Conservation (phyloP, 2,329 filamentous ascomycete species). For the Sporothrix dimorphospora region DNA sequence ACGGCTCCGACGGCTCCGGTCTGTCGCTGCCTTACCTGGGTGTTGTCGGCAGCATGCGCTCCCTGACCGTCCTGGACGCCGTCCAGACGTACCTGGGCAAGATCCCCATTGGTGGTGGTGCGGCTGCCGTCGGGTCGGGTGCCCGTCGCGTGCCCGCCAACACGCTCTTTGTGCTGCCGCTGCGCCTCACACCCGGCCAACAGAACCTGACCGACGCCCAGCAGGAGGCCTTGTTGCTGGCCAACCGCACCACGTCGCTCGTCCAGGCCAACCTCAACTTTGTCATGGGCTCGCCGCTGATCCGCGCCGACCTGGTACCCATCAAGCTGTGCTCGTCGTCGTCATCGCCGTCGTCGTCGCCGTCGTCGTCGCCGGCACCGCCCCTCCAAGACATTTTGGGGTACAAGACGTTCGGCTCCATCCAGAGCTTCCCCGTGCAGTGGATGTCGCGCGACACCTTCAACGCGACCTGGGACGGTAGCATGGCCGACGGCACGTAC, state of each 20-base stretch:
- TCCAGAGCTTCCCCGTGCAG: conserved; percentile 47
- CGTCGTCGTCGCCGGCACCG: not conserved
- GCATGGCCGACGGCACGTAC: conserved; percentile 51
- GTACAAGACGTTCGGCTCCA: conserved; percentile 48
- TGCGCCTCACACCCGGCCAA: conserved; percentile 42
- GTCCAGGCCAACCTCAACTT: conserved; percentile 49
- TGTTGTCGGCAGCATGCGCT: conserved; percentile 36
- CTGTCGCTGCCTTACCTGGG: conserved; percentile 48
- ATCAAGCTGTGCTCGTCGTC: conserved; percentile 38
- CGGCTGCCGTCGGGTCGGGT: not conserved
- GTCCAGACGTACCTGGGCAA: conserved; percentile 26
- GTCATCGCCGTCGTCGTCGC: no score
- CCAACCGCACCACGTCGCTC: conserved; percentile 37
- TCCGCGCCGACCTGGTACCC: conserved; percentile 52
- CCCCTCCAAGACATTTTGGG: conserved; percentile 41
- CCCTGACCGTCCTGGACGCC: conserved; percentile 29
- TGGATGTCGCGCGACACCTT: conserved; percentile 42
- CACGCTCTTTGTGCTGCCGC: conserved; percentile 48
- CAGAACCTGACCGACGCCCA: conserved; percentile 36
- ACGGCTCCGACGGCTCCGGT: conserved; percentile 46
- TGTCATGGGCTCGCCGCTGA: conserved; percentile 49
- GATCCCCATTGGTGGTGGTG: conserved; percentile 26
- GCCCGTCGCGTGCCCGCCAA: conserved; percentile 38
- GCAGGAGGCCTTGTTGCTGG: conserved; percentile 30
- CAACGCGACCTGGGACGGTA: conserved; percentile 50